Evolutionary conservation across 345 rosid genomes (phyloP), one percentile per base, ranked within the genome.

Genomic region (Microthlaspi erraticum): DNA sequence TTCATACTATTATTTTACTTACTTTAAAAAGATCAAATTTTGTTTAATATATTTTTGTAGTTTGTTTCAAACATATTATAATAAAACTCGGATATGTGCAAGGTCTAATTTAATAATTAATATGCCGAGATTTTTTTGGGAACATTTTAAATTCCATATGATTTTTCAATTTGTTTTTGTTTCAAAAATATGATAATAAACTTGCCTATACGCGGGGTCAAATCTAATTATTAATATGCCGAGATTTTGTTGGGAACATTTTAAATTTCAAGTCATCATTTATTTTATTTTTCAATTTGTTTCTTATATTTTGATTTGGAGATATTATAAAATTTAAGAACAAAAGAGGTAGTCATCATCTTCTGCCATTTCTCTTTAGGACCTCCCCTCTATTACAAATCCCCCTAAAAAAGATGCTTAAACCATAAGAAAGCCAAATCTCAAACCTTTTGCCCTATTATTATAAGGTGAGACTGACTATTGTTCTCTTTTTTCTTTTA

Each of bases 281-380:
- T 8, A 4, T 14, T 32, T 32, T 14, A 14, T 34, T 16, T 4
- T 37, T 32, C 60, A 32, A 20, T 54, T 16, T 34, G 10, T 16
- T 2, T 43, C 8, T 43, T 43, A 43, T 7, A 45, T 16, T 10
- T 17, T 37, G 17, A 58, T 38, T 58, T 37, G 46, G 11, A 49
- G 13, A 19, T 17, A 23, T 10, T 38, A 38, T 58, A 19, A 38
- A 20, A 11, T 37, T 34, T 45, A 42, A 33, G 8, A 37, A 20
- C 29, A 37, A 33, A 20, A n/a, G 70, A 29, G 36, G 55, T 58
- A 49, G 78, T 43, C 82, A 76, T 53, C 83, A 75, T 71, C 83
- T 73, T 68, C 34, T 83, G 73, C 63, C 83, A 78, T 76, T 76
- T 75, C 78, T 73, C 80, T 66, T 78, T 39, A 71, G 78, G 77